Base-by-base conservation (phyloP, 306 rosid genomes). In the Mucuna pruriens region DNA sequence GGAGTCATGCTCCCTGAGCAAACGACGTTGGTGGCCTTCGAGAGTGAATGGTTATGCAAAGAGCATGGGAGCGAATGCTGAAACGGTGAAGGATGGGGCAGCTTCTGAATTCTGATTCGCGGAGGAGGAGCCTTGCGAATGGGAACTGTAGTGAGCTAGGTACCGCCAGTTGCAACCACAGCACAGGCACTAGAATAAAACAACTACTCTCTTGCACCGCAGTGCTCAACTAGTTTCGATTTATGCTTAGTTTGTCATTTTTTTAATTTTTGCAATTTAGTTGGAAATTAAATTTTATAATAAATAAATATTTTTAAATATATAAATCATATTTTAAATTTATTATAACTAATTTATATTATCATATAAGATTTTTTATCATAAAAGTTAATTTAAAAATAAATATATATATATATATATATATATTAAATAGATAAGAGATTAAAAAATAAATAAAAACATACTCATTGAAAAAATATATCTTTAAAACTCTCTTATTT, bases 1-100 rank as follows among this genome's bases (percentile, higher is more conserved):
- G 94, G 79, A 20, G 87, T 31, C 97, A 92, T 94, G 63, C 79
- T 84, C 72, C 61, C 9, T 62, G 29, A 45, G 64, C 61, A 57
- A 23, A 76, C 48, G 82, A 38, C 3, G 72, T 42, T 44, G 65
- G 71, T 10, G 60, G 80, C 84, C 70, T 74, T 20, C 81, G 23
- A 34, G 62, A 63, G 73, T 36, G 71, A 57, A 75, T 25, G 80
- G 19, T 82, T 65, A 84, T 42, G 87, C 65, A 64, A 46, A 25
- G 23, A 71, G 58, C 92, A 84, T 87, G 80, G 66, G 78, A 1
- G 69, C 3, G 46, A 6, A 26, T 45, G 33, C n/a, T 16, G 26
- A 22, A 40, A 26, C 25, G 2, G 16, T 33, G 48, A 65, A 65
- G 54, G 51, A 40, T 22, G 63, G 4, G 82, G 44, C 26, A 29